A percentile compares a stretch with the other conserved stretches of the same genome.
Conservation (phyloP, 148 eudicot species). For the Simmondsia chinensis region DNA sequence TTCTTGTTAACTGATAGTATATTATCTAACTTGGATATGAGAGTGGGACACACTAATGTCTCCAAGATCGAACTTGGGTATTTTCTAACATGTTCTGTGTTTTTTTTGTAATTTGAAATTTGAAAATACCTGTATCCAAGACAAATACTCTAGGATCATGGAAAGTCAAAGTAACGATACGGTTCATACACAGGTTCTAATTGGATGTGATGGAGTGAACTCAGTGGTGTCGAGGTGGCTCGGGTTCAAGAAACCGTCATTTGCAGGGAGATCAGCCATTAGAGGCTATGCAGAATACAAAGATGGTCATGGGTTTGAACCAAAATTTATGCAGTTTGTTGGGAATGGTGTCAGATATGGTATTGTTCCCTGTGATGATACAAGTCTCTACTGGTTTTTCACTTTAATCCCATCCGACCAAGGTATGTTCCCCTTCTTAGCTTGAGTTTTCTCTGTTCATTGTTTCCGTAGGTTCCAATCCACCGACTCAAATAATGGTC, state of each 20-base stretch:
- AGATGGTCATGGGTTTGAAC: slow-evolving; percentile 38
- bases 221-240: slow-evolving; percentile 44
- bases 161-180: too few relatives aligned
- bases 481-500: too few relatives aligned
- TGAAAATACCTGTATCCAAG: too few relatives aligned
- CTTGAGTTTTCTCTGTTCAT: background rate
- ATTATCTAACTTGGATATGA: too few relatives aligned
- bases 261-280: slow-evolving; percentile 24
- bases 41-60: too few relatives aligned
- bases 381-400: slow-evolving; percentile 39
- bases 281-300: slow-evolving; percentile 29
- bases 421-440: slow-evolving; percentile 20
- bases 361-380: slow-evolving; percentile 32
- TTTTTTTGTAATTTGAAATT: too few relatives aligned
- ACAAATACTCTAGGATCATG: too few relatives aligned
- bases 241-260: slow-evolving; percentile 37
- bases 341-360: slow-evolving; percentile 46
- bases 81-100: too few relatives aligned
- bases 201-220: slow-evolving; percentile 62
- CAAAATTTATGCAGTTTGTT: slow-evolving; percentile 20
- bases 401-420: slow-evolving; percentile 28
- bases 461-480: too few relatives aligned
- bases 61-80: too few relatives aligned
- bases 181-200: slow-evolving; percentile 24
- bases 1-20: too few relatives aligned